Evolutionary conservation across 768 basidiomycete genomes (phyloP), one percentile per base, ranked within the genome.

Genomic region (Candolleomyces efflorescens): DNA sequence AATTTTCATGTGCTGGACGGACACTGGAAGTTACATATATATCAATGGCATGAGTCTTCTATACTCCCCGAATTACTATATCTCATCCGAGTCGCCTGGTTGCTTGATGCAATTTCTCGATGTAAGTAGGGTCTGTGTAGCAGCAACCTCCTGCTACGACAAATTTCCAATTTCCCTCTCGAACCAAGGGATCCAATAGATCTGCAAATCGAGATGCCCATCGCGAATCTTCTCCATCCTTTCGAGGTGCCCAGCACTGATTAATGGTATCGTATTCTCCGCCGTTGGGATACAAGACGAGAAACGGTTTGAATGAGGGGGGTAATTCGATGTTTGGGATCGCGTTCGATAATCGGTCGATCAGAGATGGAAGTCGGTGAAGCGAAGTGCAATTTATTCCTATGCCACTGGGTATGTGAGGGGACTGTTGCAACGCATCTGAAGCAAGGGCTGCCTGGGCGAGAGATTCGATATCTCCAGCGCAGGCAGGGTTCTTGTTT

Each of bases 221-320:
- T 20, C 50, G 59, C 52, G 60, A 66, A 64, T 63, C 56, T 38
- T 52, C 39, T 15, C 49, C 46, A 17, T 61, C 58, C 12, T 59
- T 53, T 17, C 53, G 43, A 24, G 60, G 43, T 4, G 45, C 56
- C 84, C 86, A 89, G 17, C 72, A 72, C 54, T 75, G 69, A 5
- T 74, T 74, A 23, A 66, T 59, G 13, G 74, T 65, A 65, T 86
- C 78, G 63, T 84, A 90, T 0, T 82, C 78, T 37, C 83, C 84
- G 6, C 85, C 84, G 62, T 91, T 89, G 5, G 91, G 90, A 64
- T 91, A 89, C 22, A 92, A 60, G 5, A 90, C 78, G 10, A 92
- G 71, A 73, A 78, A 85, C 6, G 53, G 36, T 3, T 45, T 4
- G 17, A 26, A 27, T 51, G 49, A 17, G 20, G 24, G 26, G 27